A percentile compares a stretch with the other conserved stretches of the same genome.
Conservation (phyloP, 352 stramenopile genomes). For the Lagenidium giganteum region DNA sequence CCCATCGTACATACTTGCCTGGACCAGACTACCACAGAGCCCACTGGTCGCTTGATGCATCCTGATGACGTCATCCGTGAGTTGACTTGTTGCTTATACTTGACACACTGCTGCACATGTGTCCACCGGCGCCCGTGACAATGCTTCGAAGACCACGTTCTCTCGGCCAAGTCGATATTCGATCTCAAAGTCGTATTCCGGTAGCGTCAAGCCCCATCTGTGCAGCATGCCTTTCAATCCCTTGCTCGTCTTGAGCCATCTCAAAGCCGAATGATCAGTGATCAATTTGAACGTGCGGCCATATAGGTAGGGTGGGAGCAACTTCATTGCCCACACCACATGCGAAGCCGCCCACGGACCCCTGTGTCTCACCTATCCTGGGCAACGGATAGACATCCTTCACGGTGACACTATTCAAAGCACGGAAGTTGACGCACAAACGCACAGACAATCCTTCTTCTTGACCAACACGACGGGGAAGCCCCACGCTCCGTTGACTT, state of each 20-base stretch:
- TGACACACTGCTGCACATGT: too few relatives aligned
- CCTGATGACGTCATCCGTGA: slow-evolving; percentile 5
- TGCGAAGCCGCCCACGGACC: slow-evolving; percentile 9
- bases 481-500: slow-evolving; percentile 6
- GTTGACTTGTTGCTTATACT: too few relatives aligned
- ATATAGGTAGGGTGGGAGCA: slow-evolving; percentile 18
- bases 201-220: slow-evolving; percentile 11
- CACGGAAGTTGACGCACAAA: slow-evolving; percentile 21
- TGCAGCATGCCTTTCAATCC: slow-evolving; percentile 6
- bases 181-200: slow-evolving; percentile 18
- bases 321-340: slow-evolving; percentile 19
- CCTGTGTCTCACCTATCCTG: slow-evolving; percentile 18
- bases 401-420: slow-evolving; percentile 13
- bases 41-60: not conserved
- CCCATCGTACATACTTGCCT: slow-evolving; percentile 2
- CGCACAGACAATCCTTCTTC: slow-evolving; percentile 19
- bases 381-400: slow-evolving; percentile 21
- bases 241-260: slow-evolving; percentile 15
- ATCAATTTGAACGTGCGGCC: slow-evolving; percentile 10
- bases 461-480: slow-evolving; percentile 18
- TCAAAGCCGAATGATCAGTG: slow-evolving; percentile 19
- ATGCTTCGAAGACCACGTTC: slow-evolving; percentile 14
- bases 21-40: too few relatives aligned
- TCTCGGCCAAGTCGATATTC: slow-evolving; percentile 3
- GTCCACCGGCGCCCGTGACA: slow-evolving; percentile 13